Conservation (phyloP, 768 basidiomycete species). For the Leucogyrophana mollusca region DNA sequence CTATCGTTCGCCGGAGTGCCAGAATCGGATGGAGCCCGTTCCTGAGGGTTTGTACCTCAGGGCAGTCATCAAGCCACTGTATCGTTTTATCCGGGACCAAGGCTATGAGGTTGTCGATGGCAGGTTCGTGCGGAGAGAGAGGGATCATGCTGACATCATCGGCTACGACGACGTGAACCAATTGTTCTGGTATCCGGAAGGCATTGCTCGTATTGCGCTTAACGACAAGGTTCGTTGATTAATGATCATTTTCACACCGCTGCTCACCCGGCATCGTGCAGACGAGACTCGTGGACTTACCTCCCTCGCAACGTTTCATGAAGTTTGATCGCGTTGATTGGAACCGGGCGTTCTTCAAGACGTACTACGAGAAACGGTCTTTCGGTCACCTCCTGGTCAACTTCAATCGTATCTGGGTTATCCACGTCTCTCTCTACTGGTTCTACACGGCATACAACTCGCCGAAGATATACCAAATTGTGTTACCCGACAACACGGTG, state of each 20-base stretch:
- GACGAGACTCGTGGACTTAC: slow-evolving; percentile 88
- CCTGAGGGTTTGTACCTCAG: slow-evolving; percentile 95
- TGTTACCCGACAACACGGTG: slow-evolving; percentile 30
- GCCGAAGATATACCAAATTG: slow-evolving; percentile 72
- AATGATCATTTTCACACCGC: neutral
- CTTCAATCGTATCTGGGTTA: slow-evolving; percentile 99
- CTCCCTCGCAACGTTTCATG: slow-evolving; percentile 93
- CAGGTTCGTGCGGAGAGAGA: slow-evolving; percentile 90
- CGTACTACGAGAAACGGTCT: slow-evolving; percentile 96
- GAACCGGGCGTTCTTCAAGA: slow-evolving; percentile 97
- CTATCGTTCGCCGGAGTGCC: slow-evolving; percentile 98
- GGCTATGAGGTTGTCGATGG: slow-evolving; percentile 96
- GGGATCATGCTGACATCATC: slow-evolving; percentile 91
- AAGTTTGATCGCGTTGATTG: slow-evolving; percentile 96
- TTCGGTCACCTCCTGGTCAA: slow-evolving; percentile 97
- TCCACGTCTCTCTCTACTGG: slow-evolving; percentile 93
- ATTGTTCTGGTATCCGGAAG: slow-evolving; percentile 99
- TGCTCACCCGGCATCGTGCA: slow-evolving; percentile 28
- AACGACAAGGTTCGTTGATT: slow-evolving; percentile 71
- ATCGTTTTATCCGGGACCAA: slow-evolving; percentile 95
- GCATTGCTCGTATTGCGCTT: slow-evolving; percentile 88
- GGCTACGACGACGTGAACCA: slow-evolving; percentile 99
- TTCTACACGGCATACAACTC: slow-evolving; percentile 96
- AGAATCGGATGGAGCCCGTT: slow-evolving; percentile 86
- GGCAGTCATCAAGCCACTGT: slow-evolving; percentile 88